Conservation (phyloP, 2,329 filamentous ascomycete genomes). For the Aspergillus eucalypticola region DNA sequence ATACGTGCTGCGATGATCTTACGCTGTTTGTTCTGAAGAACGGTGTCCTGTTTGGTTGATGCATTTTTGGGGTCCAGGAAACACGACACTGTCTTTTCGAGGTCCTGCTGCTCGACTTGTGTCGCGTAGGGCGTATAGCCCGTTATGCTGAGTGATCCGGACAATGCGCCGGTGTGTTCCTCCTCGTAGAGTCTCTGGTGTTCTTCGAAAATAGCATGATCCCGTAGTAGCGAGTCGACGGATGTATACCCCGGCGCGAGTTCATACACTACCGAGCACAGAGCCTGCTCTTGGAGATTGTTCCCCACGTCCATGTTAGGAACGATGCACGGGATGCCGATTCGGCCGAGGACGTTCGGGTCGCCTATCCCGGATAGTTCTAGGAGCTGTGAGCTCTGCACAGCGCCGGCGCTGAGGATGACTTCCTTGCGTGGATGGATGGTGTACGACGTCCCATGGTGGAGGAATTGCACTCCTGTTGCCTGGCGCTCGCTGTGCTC, state of each 20-base stretch:
- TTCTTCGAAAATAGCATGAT: too few relatives aligned
- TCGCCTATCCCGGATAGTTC: constrained; percentile 64
- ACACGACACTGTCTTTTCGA: too few relatives aligned
- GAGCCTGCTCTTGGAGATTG: constrained; percentile 53
- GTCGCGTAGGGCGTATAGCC: too few relatives aligned
- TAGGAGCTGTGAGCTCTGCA: constrained; percentile 59
- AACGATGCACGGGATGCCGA: constrained; percentile 48
- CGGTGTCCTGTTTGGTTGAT: too few relatives aligned
- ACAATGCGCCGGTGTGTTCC: too few relatives aligned
- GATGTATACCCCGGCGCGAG: constrained; percentile 2
- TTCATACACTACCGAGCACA: constrained; percentile 22
- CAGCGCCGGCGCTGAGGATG: constrained; percentile 60
- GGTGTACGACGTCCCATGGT: constrained; percentile 28
- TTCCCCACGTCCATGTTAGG: constrained; percentile 51
- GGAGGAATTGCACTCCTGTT: constrained; percentile 22
- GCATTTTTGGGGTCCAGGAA: too few relatives aligned
- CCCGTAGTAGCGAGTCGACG: too few relatives aligned
- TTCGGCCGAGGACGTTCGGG: constrained; percentile 42
- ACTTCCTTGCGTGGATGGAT: constrained; percentile 51
- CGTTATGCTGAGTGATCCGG: too few relatives aligned
- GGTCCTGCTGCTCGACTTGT: too few relatives aligned
- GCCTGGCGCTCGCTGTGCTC: constrained; percentile 1
- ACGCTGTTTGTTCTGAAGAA: too few relatives aligned
- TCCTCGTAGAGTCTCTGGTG: too few relatives aligned
- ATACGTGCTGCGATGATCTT: too few relatives aligned